Evolutionary conservation across 352 stramenopile species (phyloP).

Genomic region (Phytophthora sp.): DNA sequence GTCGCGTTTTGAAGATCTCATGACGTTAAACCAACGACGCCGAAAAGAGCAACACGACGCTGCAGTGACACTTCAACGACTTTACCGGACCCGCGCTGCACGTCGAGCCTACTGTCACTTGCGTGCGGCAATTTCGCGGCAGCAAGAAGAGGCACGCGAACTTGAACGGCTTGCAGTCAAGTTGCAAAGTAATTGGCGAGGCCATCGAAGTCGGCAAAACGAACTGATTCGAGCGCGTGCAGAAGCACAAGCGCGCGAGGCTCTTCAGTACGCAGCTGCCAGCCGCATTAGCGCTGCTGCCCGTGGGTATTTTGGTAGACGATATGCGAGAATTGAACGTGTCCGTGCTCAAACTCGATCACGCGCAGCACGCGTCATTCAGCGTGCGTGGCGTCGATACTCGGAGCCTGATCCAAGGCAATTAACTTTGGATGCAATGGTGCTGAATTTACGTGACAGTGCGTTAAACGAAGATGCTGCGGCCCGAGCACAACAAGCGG

Average conservation of each 20-base stretch:
- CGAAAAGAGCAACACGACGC: conserved; percentile 59
- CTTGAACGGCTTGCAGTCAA: conserved; percentile 54
- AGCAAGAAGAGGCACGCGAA: conserved; percentile 40
- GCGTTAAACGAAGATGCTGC: conserved; percentile 52
- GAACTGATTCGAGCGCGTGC: conserved; percentile 39
- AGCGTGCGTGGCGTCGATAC: conserved; percentile 56
- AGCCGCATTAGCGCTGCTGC: conserved; percentile 69
- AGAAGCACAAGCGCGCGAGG: conserved; percentile 39
- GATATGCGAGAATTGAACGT: conserved; percentile 42
- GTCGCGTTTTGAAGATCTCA: conserved; percentile 76
- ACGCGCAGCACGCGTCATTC: conserved; percentile 54
- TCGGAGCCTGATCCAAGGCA: conserved; percentile 47
- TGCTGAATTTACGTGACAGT: conserved; percentile 53
- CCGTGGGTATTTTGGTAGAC: conserved; percentile 66
- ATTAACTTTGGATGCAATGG: conserved; percentile 56
- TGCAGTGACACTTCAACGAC: conserved; percentile 58
- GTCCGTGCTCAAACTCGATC: conserved; percentile 39
- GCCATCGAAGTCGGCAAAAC: conserved; percentile 40
- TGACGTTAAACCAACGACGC: conserved; percentile 63
- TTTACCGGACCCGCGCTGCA: conserved; percentile 63
- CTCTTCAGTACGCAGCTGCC: conserved; percentile 44
- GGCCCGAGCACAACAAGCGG: conserved; percentile 48
- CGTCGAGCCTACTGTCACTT: conserved; percentile 61
- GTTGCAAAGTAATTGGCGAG: conserved; percentile 74
- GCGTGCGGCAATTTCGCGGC: conserved; percentile 45